Base-by-base conservation (phyloP, 129 eudicot genomes). In the Artemisia tridentata region DNA sequence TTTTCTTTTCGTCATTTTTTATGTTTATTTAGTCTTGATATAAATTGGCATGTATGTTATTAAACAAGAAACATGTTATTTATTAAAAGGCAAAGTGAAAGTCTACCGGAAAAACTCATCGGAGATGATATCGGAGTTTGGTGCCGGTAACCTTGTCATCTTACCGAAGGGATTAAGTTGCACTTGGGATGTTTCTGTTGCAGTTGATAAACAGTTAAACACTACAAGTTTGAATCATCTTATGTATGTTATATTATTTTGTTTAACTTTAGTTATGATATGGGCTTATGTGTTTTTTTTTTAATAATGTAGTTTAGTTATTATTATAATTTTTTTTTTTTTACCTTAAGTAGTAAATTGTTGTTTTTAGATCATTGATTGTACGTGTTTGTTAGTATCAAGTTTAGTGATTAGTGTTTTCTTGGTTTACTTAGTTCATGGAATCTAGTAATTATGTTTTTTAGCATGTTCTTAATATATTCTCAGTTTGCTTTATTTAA, bases 151-250 rank as follows among this genome's bases (percentile, higher is more conserved):
- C 70, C 85, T 92, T 11, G 96, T 92, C 19, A 66, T 89, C 31
- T 65, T 92, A 11, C 98, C 98, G 38, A 87, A 89, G 65, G 98
- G 98, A 17, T 81, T 89, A 5, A 89, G 91, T 81, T 92, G 98
- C 88, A 92, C 95, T 51, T 92, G 98, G 96, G 98, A 92, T 77
- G 96, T 88, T 18, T 86, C 96, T 19, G 77, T 86, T 53, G 86
- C 96, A 18, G 98, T 92, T 15, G 98, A 92, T 65, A 89, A 92
- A n/a, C n/a, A n/a, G n/a, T n/a, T n/a, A n/a, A n/a, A 63, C 93
- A 84, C 89, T 92, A 92, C 83, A 89, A 86, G 86, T 92, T 92
- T 74, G 96, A 92, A 72, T 77, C 93, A 11, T 71, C 96, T 67
- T 77, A n/a, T 80, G 71, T 63, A 59, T 47, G 70, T 56, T 84